Evolutionary conservation across 148 eudicot genomes (phyloP).

Genomic region (Chenopodium album): DNA sequence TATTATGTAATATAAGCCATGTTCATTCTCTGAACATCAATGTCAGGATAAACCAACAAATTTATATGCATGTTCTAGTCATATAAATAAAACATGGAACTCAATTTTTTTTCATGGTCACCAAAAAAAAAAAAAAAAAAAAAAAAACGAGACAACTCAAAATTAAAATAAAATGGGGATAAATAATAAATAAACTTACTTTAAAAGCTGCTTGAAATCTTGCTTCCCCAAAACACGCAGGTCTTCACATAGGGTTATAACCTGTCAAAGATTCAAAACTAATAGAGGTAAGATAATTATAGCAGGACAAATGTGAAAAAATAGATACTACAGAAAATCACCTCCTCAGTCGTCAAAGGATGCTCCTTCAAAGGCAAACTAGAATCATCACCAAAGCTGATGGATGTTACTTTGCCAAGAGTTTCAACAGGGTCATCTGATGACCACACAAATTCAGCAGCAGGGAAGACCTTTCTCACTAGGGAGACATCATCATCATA

Average conservation of each 20-base stretch:
- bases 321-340: conserved; percentile 20
- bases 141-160: background rate
- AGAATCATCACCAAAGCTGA: conserved; percentile 59
- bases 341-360: conserved; percentile 78
- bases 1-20: background rate
- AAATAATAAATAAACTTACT: conserved; percentile 40
- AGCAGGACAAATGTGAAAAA: conserved; percentile 6
- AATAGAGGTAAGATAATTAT: conserved; percentile 15
- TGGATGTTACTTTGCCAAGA: conserved; percentile 74
- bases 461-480: conserved; percentile 68
- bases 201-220: conserved; percentile 88
- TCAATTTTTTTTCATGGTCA: background rate
- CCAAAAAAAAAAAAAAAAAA: no score
- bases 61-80: background rate
- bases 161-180: background rate
- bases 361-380: conserved; percentile 65
- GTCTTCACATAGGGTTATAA: conserved; percentile 78
- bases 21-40: background rate
- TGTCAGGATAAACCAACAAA: background rate
- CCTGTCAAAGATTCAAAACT: conserved; percentile 35
- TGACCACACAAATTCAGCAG: conserved; percentile 74
- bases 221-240: conserved; percentile 83
- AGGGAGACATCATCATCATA: conserved; percentile 68
- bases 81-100: background rate
- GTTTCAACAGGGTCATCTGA: conserved; percentile 62